These are phyloP conservation scores for Fusarium xylarioides DNA, from an alignment of 2,329 filamentous ascomycete species.

Conservation along the genomic window DNA sequence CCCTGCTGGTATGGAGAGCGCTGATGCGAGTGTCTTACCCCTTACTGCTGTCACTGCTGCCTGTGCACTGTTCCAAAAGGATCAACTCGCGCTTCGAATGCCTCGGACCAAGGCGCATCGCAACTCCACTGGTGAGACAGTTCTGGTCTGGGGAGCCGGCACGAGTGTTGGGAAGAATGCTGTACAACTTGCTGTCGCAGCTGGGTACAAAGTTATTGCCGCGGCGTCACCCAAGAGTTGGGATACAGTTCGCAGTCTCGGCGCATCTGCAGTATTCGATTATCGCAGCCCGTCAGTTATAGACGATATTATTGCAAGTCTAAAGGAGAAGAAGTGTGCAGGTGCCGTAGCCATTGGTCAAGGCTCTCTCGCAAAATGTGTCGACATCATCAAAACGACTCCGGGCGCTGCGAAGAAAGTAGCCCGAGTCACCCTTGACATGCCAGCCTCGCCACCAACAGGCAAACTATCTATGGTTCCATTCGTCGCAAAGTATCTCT, in stretches of 20 bases:
- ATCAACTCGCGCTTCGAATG: not conserved
- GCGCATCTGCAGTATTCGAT: not conserved
- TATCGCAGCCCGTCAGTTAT: not conserved
- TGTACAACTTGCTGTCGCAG: not conserved
- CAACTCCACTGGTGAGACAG: not conserved
- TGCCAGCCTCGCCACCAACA: not conserved
- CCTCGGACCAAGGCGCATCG: not conserved
- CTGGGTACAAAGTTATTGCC: not conserved
- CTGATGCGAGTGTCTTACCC: not conserved
- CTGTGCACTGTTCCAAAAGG: not conserved
- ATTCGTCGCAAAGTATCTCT: constrained; percentile 5
- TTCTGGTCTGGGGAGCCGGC: not conserved
- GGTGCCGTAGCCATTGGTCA: too few species aligned
- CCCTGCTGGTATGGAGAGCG: not conserved
- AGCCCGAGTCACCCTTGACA: not conserved
- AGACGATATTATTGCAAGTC: not conserved
- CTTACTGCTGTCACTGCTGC: not conserved
- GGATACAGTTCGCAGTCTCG: fast-evolving
- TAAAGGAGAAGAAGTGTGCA: not conserved
- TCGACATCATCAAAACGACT: not conserved
- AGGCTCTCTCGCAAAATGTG: too few species aligned
- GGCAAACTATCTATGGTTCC: not conserved
- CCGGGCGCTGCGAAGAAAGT: not conserved
- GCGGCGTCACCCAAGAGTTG: not conserved
- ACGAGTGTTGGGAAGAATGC: constrained; percentile 1